Percentiles rank a stretch among this genome's conserved stretches.
Conservation (phyloP, 495 filamentous ascomycete genomes). For the Aspergillus panamensis region DNA sequence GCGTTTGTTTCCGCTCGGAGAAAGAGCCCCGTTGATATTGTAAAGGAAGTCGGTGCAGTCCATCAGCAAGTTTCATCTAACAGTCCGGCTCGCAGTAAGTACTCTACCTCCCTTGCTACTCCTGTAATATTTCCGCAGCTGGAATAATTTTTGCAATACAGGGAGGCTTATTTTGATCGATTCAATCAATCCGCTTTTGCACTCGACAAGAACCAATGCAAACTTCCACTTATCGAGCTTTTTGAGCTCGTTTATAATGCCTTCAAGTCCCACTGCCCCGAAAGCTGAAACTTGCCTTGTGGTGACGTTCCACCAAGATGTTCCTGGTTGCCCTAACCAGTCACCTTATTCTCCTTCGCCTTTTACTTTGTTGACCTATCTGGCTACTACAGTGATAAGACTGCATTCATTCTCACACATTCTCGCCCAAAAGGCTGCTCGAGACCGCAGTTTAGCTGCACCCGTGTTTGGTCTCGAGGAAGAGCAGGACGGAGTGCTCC, state of each 20-base stretch:
- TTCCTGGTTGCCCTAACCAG: slow-evolving; percentile 49
- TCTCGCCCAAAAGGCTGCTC: slow-evolving; percentile 61
- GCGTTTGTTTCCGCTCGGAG: slow-evolving; percentile 60
- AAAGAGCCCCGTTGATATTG: slow-evolving; percentile 58
- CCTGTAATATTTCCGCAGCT: background rate
- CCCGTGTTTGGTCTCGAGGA: slow-evolving; percentile 77
- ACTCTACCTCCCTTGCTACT: background rate
- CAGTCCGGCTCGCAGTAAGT: slow-evolving; percentile 35
- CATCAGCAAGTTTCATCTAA: slow-evolving; percentile 28
- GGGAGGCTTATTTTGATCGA: slow-evolving; percentile 47
- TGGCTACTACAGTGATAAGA: slow-evolving; percentile 64
- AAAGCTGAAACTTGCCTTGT: slow-evolving; percentile 42
- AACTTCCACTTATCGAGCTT: slow-evolving; percentile 38
- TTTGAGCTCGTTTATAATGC: slow-evolving; percentile 36
- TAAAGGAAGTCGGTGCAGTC: slow-evolving; percentile 42
- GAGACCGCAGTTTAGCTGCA: slow-evolving; percentile 62
- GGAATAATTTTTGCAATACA: slow-evolving; percentile 20
- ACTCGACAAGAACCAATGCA: slow-evolving; percentile 25
- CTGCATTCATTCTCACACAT: slow-evolving; percentile 65
- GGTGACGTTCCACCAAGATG: slow-evolving; percentile 45
- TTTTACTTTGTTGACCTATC: slow-evolving; percentile 56
- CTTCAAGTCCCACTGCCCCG: slow-evolving; percentile 20
- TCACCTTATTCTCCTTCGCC: slow-evolving; percentile 64
- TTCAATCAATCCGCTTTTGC: slow-evolving; percentile 41
- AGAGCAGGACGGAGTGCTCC: slow-evolving; percentile 67